Conservation (phyloP, 1,139 yeast species). For the Wickerhamomyces sp. region DNA sequence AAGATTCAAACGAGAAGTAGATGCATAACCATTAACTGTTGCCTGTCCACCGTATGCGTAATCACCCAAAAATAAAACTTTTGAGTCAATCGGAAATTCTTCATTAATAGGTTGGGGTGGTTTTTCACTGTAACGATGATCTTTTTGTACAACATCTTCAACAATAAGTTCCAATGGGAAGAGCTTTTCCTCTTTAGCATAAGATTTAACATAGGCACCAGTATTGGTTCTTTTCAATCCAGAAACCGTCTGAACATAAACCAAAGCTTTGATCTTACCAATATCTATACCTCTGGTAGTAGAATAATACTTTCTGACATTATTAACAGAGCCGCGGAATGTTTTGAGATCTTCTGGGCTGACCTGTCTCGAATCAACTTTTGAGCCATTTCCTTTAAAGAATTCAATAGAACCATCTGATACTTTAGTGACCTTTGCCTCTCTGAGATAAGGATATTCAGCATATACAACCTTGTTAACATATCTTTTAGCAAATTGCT, state of each 20-base stretch:
- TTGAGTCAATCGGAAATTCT: slow-evolving; percentile 73
- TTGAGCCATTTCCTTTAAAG: slow-evolving; percentile 37
- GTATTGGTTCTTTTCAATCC: slow-evolving; percentile 67
- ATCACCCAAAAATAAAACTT: slow-evolving; percentile 81
- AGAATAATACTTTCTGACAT: slow-evolving; percentile 35
- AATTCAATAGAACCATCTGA: slow-evolving; percentile 50
- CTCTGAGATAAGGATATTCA: slow-evolving; percentile 87
- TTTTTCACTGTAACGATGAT: slow-evolving; percentile 66
- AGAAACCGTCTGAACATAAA: slow-evolving; percentile 68
- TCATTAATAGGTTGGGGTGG: slow-evolving; percentile 74
- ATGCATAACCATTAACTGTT: slow-evolving; percentile 56
- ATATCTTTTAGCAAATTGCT: slow-evolving; percentile 54
- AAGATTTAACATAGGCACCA: slow-evolving; percentile 79
- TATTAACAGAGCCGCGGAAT: slow-evolving; percentile 33
- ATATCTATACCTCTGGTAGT: slow-evolving; percentile 56
- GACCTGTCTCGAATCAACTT: slow-evolving; percentile 38
- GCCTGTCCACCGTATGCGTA: slow-evolving; percentile 89
- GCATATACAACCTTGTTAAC: slow-evolving; percentile 62
- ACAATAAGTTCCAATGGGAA: slow-evolving; percentile 80
- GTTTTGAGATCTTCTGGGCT: slow-evolving; percentile 39
- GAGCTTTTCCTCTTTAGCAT: slow-evolving; percentile 45
- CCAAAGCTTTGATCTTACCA: slow-evolving; percentile 52
- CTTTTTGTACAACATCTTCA: slow-evolving; percentile 68
- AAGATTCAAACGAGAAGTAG: slow-evolving; percentile 45
- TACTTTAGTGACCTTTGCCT: slow-evolving; percentile 67